Evolutionary conservation across 148 eudicot genomes (phyloP).

Genomic region (Gaultheria prostrata): DNA sequence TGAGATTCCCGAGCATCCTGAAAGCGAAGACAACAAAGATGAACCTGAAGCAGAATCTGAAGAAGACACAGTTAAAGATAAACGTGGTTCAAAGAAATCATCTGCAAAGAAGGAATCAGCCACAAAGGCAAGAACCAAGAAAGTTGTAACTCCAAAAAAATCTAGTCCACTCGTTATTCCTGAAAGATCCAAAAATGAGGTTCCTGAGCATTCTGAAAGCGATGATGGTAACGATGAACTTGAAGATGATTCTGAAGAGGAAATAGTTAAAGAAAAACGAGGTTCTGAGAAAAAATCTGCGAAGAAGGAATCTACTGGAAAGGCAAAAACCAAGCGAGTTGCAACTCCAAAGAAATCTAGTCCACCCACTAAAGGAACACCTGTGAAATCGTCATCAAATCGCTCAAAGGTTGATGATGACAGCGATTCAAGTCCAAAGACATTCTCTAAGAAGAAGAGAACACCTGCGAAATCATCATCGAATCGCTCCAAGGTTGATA

Average conservation of each 20-base stretch:
- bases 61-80: constrained; percentile 42
- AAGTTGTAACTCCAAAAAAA: constrained; percentile 40
- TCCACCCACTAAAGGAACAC: constrained; percentile 47
- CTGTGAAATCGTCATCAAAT: constrained; percentile 51
- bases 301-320: constrained; percentile 49
- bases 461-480: constrained; percentile 51
- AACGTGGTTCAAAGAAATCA: constrained; percentile 42
- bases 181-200: constrained; percentile 52
- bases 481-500: constrained; percentile 38
- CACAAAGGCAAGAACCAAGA: constrained; percentile 50
- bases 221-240: constrained; percentile 34
- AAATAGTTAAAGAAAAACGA: constrained; percentile 35
- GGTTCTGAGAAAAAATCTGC: constrained; percentile 43
- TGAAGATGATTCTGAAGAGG: constrained; percentile 56
- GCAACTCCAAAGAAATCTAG: constrained; percentile 46
- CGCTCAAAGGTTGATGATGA: constrained; percentile 35
- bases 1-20: constrained; percentile 18
- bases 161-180: constrained; percentile 42
- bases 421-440: constrained; percentile 47
- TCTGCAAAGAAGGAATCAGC: constrained; percentile 45
- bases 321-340: constrained; percentile 47
- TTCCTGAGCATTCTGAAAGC: constrained; percentile 48
- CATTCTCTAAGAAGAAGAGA: constrained; percentile 67
- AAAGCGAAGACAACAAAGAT: constrained; percentile 35
- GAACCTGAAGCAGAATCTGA: constrained; percentile 50